Evolutionary conservation across 495 filamentous ascomycete genomes (phyloP).

Genomic region (Podospora appendiculata): DNA sequence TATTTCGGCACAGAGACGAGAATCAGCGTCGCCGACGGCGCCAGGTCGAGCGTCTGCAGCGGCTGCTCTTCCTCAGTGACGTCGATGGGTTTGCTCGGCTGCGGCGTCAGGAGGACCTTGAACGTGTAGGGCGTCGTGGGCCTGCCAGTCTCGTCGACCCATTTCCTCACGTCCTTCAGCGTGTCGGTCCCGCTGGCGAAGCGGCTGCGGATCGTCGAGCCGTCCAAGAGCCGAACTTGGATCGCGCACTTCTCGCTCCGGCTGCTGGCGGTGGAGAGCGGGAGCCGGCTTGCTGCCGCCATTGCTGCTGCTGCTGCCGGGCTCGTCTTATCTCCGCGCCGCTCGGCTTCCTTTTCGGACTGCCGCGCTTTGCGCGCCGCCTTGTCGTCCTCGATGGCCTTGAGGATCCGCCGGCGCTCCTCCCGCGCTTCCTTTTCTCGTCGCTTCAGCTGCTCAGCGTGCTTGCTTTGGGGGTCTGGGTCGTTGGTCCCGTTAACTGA

Average conservation of each 20-base stretch:
- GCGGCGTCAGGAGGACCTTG: slow-evolving; percentile 73
- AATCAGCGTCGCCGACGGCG: slow-evolving; percentile 74
- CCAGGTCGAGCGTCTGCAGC: slow-evolving; percentile 58
- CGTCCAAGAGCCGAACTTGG: slow-evolving; percentile 80
- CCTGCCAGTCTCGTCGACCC: slow-evolving; percentile 55
- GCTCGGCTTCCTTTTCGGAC: slow-evolving; percentile 36
- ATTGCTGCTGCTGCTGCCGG: background rate
- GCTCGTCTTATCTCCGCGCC: slow-evolving; percentile 10
- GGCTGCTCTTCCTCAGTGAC: slow-evolving; percentile 63
- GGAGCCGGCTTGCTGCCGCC: slow-evolving; percentile 10
- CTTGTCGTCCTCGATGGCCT: slow-evolving; percentile 61
- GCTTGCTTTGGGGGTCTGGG: slow-evolving; percentile 24
- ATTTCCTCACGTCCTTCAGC: slow-evolving; percentile 65
- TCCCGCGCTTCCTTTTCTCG: slow-evolving; percentile 46
- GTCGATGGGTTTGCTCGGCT: slow-evolving; percentile 64
- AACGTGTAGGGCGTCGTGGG: slow-evolving; percentile 61
- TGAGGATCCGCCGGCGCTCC: slow-evolving; percentile 54
- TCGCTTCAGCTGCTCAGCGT: slow-evolving; percentile 43
- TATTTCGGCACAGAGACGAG: slow-evolving; percentile 56
- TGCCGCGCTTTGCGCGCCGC: slow-evolving; percentile 49
- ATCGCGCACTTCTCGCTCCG: slow-evolving; percentile 48
- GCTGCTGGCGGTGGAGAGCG: slow-evolving; percentile 7
- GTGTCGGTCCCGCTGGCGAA: slow-evolving; percentile 56
- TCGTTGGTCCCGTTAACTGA: slow-evolving; percentile 17
- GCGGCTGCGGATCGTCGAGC: slow-evolving; percentile 62